Evolutionary conservation across 2,329 filamentous ascomycete species (phyloP).

Genomic region (Sporothrix variecibatus): DNA sequence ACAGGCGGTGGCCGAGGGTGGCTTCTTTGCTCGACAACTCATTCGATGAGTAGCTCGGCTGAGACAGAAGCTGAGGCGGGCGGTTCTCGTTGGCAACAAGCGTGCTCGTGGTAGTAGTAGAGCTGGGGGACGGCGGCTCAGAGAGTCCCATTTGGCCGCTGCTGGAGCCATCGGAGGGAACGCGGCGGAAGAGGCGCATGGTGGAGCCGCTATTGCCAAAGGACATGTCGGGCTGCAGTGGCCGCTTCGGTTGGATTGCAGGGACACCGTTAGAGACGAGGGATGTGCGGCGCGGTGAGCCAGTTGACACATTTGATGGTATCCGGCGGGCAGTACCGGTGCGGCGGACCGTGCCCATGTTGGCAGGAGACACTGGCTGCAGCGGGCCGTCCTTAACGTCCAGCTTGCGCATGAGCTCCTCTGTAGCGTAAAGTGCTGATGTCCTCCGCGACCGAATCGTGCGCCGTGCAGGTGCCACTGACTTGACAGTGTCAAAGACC

Average conservation of each 20-base stretch:
- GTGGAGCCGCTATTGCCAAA: conserved; percentile 94
- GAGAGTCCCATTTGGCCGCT: conserved; percentile 42
- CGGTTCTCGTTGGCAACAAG: conserved; percentile 64
- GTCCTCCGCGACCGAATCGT: conserved; percentile 55
- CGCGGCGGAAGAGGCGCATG: conserved; percentile 85
- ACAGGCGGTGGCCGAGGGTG: conserved; percentile 76
- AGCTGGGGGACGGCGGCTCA: conserved; percentile 41
- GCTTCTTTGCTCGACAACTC: conserved; percentile 76
- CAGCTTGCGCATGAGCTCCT: conserved; percentile 61
- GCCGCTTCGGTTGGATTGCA: conserved; percentile 63
- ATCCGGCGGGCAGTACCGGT: conserved; percentile 54
- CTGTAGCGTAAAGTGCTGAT: conserved; percentile 58
- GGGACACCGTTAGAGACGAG: conserved; percentile 38
- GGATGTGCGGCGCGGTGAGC: conserved; percentile 33
- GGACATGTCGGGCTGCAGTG: conserved; percentile 84
- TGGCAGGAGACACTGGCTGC: conserved; percentile 55
- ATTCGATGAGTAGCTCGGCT: conserved; percentile 33
- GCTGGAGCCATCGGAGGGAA: conserved; percentile 68
- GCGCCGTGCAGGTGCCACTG: conserved; percentile 54
- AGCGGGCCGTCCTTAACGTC: conserved; percentile 63
- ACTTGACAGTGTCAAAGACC: conserved; percentile 94
- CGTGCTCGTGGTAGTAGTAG: neutral
- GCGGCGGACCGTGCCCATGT: conserved; percentile 58
- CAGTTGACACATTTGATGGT: conserved; percentile 42
- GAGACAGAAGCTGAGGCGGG: conserved; percentile 46